phyloP scores from a whole-genome alignment of 257 asterid genomes.

The Knoxia roxburghii region DNA sequence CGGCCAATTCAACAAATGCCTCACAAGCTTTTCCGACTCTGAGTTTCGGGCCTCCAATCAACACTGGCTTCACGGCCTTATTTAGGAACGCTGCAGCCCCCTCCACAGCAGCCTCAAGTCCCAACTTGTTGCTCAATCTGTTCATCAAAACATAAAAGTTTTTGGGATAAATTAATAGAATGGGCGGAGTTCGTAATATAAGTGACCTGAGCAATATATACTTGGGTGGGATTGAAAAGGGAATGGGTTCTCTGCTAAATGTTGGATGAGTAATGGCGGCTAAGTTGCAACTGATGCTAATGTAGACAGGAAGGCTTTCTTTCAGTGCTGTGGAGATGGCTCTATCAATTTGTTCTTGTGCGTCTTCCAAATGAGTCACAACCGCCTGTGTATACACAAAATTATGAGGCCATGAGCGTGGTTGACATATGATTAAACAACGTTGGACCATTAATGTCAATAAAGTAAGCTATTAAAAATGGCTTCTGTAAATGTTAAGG shows the following conservation, averaged over 20 bases:
- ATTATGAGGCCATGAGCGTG: too few species aligned
- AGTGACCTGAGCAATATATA: neutral
- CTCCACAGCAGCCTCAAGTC: neutral
- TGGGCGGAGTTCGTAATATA: too few species aligned
- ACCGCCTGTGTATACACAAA: neutral
- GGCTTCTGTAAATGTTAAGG: too few species aligned
- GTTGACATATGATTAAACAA: too few species aligned
- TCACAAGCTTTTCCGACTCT: neutral
- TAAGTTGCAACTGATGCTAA: constrained; percentile 3
- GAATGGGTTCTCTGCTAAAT: neutral
- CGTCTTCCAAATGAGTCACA: constrained; percentile 1
- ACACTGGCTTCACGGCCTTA: neutral
- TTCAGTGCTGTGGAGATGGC: neutral
- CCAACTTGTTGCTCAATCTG: neutral
- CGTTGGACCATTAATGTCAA: too few species aligned
- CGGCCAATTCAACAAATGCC: neutral
- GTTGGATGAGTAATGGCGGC: neutral
- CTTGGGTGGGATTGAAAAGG: neutral
- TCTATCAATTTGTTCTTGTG: neutral
- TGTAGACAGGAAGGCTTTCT: constrained; percentile 5
- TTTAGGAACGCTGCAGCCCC: neutral
- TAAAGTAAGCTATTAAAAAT: too few species aligned
- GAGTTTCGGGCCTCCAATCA: neutral
- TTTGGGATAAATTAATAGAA: too few species aligned
- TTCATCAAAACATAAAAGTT: too few species aligned